A percentile compares a stretch with the other conserved stretches of the same genome.
Conservation (phyloP, 805 yeast genomes). For the Jamesozyma spencerorum region DNA sequence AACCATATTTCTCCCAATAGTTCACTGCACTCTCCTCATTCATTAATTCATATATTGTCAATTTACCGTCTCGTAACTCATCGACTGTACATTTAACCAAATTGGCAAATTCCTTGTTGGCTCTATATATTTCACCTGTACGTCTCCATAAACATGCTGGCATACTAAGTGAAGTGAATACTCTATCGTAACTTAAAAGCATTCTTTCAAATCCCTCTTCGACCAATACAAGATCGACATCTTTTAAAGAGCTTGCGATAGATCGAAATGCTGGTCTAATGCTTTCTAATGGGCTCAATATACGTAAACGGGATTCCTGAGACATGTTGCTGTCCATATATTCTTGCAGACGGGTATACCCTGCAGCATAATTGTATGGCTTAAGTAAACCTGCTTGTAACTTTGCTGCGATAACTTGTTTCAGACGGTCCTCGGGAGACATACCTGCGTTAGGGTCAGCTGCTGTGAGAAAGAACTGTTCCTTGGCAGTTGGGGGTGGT, state of each 20-base stretch:
- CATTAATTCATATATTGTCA: slow-evolving; percentile 90
- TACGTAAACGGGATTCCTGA: slow-evolving; percentile 70
- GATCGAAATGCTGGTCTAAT: slow-evolving; percentile 92
- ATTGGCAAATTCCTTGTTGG: slow-evolving; percentile 92
- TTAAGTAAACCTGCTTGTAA: slow-evolving; percentile 85
- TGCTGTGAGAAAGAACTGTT: slow-evolving; percentile 88
- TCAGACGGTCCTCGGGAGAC: slow-evolving; percentile 86
- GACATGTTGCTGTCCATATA: slow-evolving; percentile 94
- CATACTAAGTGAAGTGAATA: slow-evolving; percentile 93
- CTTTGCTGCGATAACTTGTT: slow-evolving; percentile 90
- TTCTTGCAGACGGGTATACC: slow-evolving; percentile 78
- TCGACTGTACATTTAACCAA: slow-evolving; percentile 84
- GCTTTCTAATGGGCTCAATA: slow-evolving; percentile 72
- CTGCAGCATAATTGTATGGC: slow-evolving; percentile 90
- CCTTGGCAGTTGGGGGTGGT: slow-evolving; percentile 59
- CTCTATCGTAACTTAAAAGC: slow-evolving; percentile 87
- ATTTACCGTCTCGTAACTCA: slow-evolving; percentile 82
- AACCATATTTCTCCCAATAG: slow-evolving; percentile 96
- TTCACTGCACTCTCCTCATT: slow-evolving; percentile 93
- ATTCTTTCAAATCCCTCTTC: slow-evolving; percentile 92
- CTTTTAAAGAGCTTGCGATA: slow-evolving; percentile 80
- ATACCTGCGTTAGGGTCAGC: slow-evolving; percentile 94
- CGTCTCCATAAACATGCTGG: slow-evolving; percentile 97
- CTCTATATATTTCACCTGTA: slow-evolving; percentile 91
- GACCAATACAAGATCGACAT: slow-evolving; percentile 81